A percentile compares a stretch with the other conserved stretches of the same genome.
Evolutionary conservation across 176 grass and related monocot species (phyloP).

Genomic region (Avena eriantha): DNA sequence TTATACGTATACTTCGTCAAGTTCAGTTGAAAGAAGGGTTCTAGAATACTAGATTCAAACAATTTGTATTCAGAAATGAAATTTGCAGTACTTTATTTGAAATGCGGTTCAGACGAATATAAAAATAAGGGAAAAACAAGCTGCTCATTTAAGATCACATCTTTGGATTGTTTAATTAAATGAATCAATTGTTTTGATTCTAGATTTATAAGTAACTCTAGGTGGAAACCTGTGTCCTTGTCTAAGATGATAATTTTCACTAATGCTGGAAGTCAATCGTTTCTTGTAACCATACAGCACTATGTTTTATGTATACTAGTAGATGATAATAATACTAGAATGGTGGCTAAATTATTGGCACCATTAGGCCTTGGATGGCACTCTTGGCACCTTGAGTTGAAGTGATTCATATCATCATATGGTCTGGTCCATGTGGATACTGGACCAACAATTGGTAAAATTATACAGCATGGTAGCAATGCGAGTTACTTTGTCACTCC

Average conservation of each 20-base stretch:
- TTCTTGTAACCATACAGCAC: too few species aligned
- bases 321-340: too few species aligned
- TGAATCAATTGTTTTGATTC: slow-evolving; percentile 7
- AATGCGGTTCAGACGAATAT: background rate
- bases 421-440: background rate
- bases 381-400: background rate
- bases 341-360: too few species aligned
- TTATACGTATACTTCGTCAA: background rate
- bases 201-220: slow-evolving; percentile 12
- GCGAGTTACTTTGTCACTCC: background rate
- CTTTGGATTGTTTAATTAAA: slow-evolving; percentile 1
- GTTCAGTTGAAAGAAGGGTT: slow-evolving; percentile 10
- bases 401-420: background rate
- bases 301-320: too few species aligned
- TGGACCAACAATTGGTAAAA: background rate
- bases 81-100: slow-evolving; percentile 27
- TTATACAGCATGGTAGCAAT: background rate
- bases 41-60: background rate
- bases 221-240: background rate
- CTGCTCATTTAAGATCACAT: background rate
- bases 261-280: too few species aligned
- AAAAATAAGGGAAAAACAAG: background rate
- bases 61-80: background rate
- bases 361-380: background rate
- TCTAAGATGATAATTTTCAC: slow-evolving; percentile 3